Percentiles rank a stretch among this genome's conserved stretches.
These are phyloP conservation scores for Candolleomyces eurysporus DNA, from an alignment of 768 basidiomycete genomes.

Conservation along the genomic window DNA sequence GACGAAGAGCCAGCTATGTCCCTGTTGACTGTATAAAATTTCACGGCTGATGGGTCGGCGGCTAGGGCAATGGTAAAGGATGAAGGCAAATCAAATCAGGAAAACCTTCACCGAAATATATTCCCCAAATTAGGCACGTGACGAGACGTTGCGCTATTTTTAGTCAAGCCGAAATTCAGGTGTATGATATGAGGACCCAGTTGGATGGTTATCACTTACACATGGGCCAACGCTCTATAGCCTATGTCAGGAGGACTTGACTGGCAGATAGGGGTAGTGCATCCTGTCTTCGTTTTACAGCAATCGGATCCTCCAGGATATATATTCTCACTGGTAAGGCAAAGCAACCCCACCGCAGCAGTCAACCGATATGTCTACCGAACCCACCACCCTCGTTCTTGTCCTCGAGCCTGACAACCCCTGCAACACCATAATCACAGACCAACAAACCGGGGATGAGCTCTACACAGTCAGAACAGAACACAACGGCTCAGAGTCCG, in stretches of 20 bases:
- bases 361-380: background rate
- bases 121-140: background rate
- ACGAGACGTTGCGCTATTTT: background rate
- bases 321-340: background rate
- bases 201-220: too few relatives aligned
- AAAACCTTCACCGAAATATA: too few relatives aligned
- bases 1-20: slow-evolving; percentile 84
- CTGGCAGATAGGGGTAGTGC: too few relatives aligned
- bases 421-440: slow-evolving; percentile 35
- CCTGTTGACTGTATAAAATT: slow-evolving; percentile 92
- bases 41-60: slow-evolving; percentile 14
- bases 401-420: slow-evolving; percentile 40
- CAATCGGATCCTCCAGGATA: too few relatives aligned
- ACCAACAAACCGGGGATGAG: slow-evolving; percentile 26
- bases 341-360: background rate
- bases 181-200: too few relatives aligned
- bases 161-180: too few relatives aligned
- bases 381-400: slow-evolving; percentile 19
- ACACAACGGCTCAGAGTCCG: slow-evolving; percentile 21
- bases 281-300: too few relatives aligned
- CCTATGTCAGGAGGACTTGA: too few relatives aligned
- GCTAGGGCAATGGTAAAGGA: slow-evolving; percentile 11
- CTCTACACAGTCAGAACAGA: slow-evolving; percentile 37
- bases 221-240: too few relatives aligned
- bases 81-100: background rate